Evolutionary conservation across 2,329 filamentous ascomycete species (phyloP), one percentile per base, ranked within the genome.

Genomic region (Pyrenochaeta sp.): DNA sequence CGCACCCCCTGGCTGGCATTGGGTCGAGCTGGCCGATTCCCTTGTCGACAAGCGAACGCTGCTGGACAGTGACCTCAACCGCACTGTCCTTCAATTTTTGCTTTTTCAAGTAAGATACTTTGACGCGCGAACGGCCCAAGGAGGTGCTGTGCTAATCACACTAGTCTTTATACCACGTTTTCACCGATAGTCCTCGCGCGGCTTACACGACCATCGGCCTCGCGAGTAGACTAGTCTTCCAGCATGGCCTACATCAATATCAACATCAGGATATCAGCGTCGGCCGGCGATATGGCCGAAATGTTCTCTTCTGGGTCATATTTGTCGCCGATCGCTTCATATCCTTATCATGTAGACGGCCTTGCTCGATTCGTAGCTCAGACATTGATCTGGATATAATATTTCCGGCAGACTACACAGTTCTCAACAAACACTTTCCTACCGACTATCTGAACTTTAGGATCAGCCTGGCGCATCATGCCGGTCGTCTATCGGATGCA

Each of bases 121-220:
- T 18, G n/a, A 13, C 30, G 7, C 13, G 24, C 7, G 13, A 18
- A 14, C 18, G n/a, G 10, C 23, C 15, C 11, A 4, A 11, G 10
- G 2, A 7, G 13, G 11, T 21, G n/a, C n/a, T 10, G 29, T 11
- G 39, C 35, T 60, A 10, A 55, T 17, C 6, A 10, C n/a, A 4
- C 4, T n/a, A 69, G 66, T 53, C 64, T 6, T 10, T 63, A 1
- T 69, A 67, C 37, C 54, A 60, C 9, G 48, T 42, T 3, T 53
- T 51, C 10, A 51, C 51, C n/a, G 62, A 69, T 35, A 53, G 58
- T 26, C 56, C 63, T 10, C 56, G 60, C 15, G 45, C 59, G 1
- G 64, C 67, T 1, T 68, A 69, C 28, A 62, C 46, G n/a, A 54
- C 56, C 3, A 63, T 67, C 17, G 63, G 64, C 2, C 47, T 58